Conservation (phyloP, 257 asterid species). For the Nicotiana otophora region DNA sequence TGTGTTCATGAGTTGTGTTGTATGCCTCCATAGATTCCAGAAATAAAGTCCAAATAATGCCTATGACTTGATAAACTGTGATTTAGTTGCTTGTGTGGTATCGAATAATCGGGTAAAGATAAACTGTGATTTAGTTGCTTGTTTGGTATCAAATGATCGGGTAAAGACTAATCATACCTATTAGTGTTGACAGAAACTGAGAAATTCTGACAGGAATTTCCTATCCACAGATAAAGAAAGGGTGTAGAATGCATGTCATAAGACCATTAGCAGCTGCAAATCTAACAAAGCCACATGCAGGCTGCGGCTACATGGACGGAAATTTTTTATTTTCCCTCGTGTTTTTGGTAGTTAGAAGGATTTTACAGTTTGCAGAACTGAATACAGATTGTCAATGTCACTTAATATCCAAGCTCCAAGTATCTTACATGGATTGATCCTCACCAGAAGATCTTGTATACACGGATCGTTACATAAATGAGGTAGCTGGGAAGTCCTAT, state of each 20-base stretch:
- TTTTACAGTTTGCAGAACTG: background rate
- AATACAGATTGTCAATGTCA: background rate
- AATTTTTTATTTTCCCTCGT: background rate
- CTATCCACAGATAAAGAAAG: background rate
- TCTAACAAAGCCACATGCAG: background rate
- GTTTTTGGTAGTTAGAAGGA: background rate
- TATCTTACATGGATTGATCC: constrained; percentile 2
- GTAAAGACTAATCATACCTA: background rate
- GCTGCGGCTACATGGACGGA: background rate
- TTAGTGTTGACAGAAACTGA: background rate
- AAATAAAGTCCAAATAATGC: background rate
- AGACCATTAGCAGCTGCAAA: background rate
- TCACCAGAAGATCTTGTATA: background rate
- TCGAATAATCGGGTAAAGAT: too few species aligned
- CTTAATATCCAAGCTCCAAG: background rate
- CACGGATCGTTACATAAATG: background rate
- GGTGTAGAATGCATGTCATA: background rate
- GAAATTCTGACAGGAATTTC: background rate
- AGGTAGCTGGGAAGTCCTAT: constrained; percentile 13
- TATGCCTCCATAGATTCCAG: background rate
- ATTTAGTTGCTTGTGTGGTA: background rate
- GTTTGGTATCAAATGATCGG: background rate
- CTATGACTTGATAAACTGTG: background rate
- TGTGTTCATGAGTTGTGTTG: too few species aligned
- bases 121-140: too few species aligned